Conservation (phyloP, 306 rosid genomes). For the Glycine soja region DNA sequence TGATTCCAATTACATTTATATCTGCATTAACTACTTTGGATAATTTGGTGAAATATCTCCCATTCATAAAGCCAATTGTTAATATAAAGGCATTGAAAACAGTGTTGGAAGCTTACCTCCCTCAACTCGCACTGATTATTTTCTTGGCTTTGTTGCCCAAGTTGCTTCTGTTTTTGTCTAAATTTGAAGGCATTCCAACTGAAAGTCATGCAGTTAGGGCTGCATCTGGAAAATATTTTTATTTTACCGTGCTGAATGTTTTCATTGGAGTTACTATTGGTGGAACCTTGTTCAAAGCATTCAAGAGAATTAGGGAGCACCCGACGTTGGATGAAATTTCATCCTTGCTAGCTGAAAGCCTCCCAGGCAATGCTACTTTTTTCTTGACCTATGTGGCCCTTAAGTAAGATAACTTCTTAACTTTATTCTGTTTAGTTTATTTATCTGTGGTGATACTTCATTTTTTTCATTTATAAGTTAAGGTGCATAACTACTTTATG, state of each 20-base stretch:
- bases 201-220: constrained; percentile 82
- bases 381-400: constrained; percentile 92
- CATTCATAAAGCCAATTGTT: constrained; percentile 76
- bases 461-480: constrained; percentile 5
- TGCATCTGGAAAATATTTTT: constrained; percentile 92
- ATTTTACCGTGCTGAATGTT: constrained; percentile 80
- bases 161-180: constrained; percentile 76
- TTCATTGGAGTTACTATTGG: constrained; percentile 85
- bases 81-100: constrained; percentile 50
- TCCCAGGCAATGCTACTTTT: constrained; percentile 83
- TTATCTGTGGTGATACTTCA: constrained; percentile 7
- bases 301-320: constrained; percentile 58
- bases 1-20: constrained; percentile 76
- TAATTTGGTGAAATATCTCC: constrained; percentile 72
- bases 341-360: constrained; percentile 63
- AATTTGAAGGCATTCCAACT: constrained; percentile 83
- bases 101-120: constrained; percentile 89
- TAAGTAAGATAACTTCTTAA: constrained; percentile 65
- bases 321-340: constrained; percentile 46
- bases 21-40: constrained; percentile 81
- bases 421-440: constrained; percentile 26
- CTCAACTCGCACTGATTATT: constrained; percentile 82
- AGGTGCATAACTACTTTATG: constrained; percentile 25
- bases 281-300: constrained; percentile 73
- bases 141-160: constrained; percentile 88